Base-by-base conservation (phyloP, 2,329 filamentous ascomycete species). In the Arachnomyces sp. region DNA sequence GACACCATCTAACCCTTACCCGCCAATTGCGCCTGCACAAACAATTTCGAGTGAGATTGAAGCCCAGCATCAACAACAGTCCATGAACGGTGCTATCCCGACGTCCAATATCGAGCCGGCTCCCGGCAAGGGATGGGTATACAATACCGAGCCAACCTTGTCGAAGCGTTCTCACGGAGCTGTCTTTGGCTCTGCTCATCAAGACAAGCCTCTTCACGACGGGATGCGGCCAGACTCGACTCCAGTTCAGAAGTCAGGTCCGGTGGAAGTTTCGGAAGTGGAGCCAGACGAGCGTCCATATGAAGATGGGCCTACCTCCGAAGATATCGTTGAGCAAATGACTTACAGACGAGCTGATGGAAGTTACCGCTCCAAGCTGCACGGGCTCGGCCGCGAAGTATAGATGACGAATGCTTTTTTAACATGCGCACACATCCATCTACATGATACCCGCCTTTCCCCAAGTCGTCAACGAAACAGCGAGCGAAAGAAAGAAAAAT, bases 141-240 rank as follows among this genome's bases (percentile, higher is more conserved):
- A 59, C 43, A 53, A 60, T n/a, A 56, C 55, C 1, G 55, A 52
- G 12, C 44, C 52, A 3, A 41, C 48, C 11, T 39, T 55, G 28
- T 40, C 53, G 18, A 66, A 66, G 38, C 57, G 63, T 14, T 53
- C 53, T 0, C 60, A 66, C 40, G 58, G 59, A 31, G 62, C 65
- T 15, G 53, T 60, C 1, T 66, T 66, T 40, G 62, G 62, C 4
- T 38, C 44, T 28, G 42, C 32, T 37, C 54, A 54, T 43, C 66
- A 61, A 33, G 56, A 61, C 3, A 57, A 62, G 31, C 52, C 64
- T 1, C 58, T 71, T 18, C 54, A 62, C 44, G 67, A 71, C 44
- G 66, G 67, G 38, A 62, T 62, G 59, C 63, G 68, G 18, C 67
- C 68, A 6, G 59, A 62, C 39, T 39, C 49, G 28, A 51, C 62